Conservation (phyloP, 2,329 filamentous ascomycete species). For the Ceratocystis ficicola region DNA sequence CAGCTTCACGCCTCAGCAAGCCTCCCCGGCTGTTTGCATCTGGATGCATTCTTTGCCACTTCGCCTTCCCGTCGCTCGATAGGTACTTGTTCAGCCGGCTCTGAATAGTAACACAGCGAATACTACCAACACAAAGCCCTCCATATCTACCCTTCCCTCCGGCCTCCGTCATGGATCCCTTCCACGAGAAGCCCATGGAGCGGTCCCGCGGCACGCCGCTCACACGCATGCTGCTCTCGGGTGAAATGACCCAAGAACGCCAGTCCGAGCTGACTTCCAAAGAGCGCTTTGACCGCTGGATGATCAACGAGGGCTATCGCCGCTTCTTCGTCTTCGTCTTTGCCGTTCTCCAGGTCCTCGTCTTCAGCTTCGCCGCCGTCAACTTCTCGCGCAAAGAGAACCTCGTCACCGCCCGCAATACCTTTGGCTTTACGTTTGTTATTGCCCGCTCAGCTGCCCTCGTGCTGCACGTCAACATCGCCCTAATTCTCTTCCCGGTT, state of each 20-base stretch:
- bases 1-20: background rate
- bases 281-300: constrained; percentile 72
- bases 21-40: background rate
- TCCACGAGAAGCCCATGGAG: constrained; percentile 38
- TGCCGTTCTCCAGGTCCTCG: constrained; percentile 57
- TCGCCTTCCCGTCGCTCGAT: constrained; percentile 24
- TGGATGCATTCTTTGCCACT: constrained; percentile 19
- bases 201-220: constrained; percentile 72
- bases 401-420: constrained; percentile 50
- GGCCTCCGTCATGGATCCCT: constrained; percentile 16
- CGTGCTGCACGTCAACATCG: constrained; percentile 70
- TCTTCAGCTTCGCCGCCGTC: constrained; percentile 69
- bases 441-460: constrained; percentile 65
- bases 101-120: constrained; percentile 32
- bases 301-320: constrained; percentile 78
- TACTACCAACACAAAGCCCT: background rate
- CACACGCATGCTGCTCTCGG: constrained; percentile 69
- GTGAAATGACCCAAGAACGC: constrained; percentile 65
- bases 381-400: constrained; percentile 71
- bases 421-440: constrained; percentile 63
- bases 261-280: constrained; percentile 54
- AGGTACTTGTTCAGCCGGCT: constrained; percentile 39
- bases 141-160: background rate
- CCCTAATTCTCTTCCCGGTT: constrained; percentile 66
- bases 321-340: constrained; percentile 69